Percentiles rank a stretch among this genome's conserved stretches.
These are phyloP conservation scores for Leptographium radiaticola DNA, from an alignment of 2,329 filamentous ascomycete genomes.

Conservation along the genomic window DNA sequence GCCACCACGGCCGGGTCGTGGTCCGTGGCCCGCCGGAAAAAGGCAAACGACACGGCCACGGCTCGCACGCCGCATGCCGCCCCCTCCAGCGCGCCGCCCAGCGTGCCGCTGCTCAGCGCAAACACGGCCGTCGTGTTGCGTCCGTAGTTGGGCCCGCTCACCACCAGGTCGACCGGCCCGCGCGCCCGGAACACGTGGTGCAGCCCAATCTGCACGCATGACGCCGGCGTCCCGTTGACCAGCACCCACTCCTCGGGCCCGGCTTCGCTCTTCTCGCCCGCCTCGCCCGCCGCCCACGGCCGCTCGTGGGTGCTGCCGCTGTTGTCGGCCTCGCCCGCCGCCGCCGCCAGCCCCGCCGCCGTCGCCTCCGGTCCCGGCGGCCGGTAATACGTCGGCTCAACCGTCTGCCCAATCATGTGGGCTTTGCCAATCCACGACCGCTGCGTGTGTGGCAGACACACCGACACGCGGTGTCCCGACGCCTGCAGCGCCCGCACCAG, in stretches of 20 bases:
- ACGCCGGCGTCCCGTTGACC: slow-evolving; percentile 69
- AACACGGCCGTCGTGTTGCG: slow-evolving; percentile 73
- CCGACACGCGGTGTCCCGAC: slow-evolving; percentile 76
- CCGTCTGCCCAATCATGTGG: slow-evolving; percentile 81
- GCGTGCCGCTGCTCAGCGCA: slow-evolving; percentile 61
- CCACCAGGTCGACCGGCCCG: slow-evolving; percentile 61
- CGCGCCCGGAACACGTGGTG: slow-evolving; percentile 65
- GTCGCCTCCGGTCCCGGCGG: slow-evolving; percentile 26
- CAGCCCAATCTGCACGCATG: slow-evolving; percentile 69
- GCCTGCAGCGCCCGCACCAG: slow-evolving; percentile 57
- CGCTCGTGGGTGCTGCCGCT: slow-evolving; percentile 56
- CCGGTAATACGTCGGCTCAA: slow-evolving; percentile 76
- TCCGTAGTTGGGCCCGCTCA: slow-evolving; percentile 73
- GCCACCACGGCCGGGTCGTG: slow-evolving; percentile 74
- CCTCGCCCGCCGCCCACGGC: slow-evolving; percentile 19
- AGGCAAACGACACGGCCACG: slow-evolving; percentile 82
- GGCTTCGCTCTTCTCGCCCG: slow-evolving; percentile 23
- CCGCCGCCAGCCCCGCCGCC: slow-evolving; percentile 22
- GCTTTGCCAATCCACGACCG: slow-evolving; percentile 98
- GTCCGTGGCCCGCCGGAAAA: slow-evolving; percentile 55
- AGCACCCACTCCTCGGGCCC: slow-evolving; percentile 63
- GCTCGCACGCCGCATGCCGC: slow-evolving; percentile 56
- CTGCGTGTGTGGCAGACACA: slow-evolving; percentile 82
- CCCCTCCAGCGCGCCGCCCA: slow-evolving; percentile 66
- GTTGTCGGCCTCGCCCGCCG: slow-evolving; percentile 24